phyloP scores from a whole-genome alignment of 768 basidiomycete species.

The Phaeotremella fagi region DNA sequence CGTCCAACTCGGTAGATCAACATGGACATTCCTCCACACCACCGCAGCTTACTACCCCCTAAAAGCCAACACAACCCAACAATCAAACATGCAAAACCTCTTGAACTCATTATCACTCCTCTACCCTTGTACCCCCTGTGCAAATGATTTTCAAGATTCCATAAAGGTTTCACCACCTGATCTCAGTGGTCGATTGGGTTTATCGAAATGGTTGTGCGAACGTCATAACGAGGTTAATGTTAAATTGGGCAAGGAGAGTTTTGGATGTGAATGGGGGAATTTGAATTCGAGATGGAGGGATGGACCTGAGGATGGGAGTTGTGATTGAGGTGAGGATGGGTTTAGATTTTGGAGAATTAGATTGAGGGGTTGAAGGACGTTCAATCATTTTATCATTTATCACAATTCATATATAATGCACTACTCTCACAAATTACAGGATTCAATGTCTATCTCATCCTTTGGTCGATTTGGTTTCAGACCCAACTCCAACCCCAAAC shows the following conservation, averaged over 20 bases:
- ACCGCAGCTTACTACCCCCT: conserved; percentile 93
- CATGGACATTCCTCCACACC: conserved; percentile 95
- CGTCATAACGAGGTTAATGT: conserved; percentile 89
- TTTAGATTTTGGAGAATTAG: too few species aligned
- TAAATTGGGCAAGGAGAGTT: conserved; percentile 73
- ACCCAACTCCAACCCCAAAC: too few species aligned
- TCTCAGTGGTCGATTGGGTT: conserved; percentile 62
- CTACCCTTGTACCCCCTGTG: conserved; percentile 86
- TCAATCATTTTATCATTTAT: too few species aligned
- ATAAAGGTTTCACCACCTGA: conserved; percentile 67
- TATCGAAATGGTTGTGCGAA: conserved; percentile 84
- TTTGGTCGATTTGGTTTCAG: too few species aligned
- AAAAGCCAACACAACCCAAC: conserved; percentile 67
- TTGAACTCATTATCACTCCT: conserved; percentile 70
- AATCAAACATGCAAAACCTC: conserved; percentile 76
- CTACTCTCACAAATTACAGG: too few species aligned
- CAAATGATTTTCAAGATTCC: conserved; percentile 70
- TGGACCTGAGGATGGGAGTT: conserved; percentile 79
- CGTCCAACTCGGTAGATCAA: conserved; percentile 81
- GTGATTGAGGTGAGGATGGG: conserved; percentile 59
- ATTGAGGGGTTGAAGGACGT: too few species aligned
- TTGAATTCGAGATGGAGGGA: conserved; percentile 89
- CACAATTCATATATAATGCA: too few species aligned
- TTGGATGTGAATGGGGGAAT: conserved; percentile 64
- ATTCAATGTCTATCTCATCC: too few species aligned